phyloP scores from a whole-genome alignment of 1,139 yeast species.

The Blastobotrys buckinghamii region DNA sequence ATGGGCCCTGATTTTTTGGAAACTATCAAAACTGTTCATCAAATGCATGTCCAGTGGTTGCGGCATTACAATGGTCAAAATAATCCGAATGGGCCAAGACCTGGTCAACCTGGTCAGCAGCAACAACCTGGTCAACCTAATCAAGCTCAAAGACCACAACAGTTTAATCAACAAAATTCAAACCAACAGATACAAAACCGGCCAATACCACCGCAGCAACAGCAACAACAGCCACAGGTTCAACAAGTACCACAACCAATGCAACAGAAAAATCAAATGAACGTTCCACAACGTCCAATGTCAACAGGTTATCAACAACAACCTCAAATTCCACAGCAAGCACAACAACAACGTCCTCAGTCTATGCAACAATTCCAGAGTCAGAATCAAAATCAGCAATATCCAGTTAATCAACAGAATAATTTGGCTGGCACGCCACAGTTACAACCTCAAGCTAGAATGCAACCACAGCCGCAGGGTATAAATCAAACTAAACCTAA shows the following conservation, averaged over 20 bases:
- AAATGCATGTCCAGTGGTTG: slow-evolving; percentile 48
- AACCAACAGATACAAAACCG: slow-evolving; percentile 18
- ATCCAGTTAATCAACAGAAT: slow-evolving; percentile 2
- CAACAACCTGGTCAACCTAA: slow-evolving; percentile 17
- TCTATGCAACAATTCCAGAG: slow-evolving; percentile 5
- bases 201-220: slow-evolving; percentile 11
- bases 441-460: slow-evolving; percentile 15
- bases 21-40: slow-evolving; percentile 54
- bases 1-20: slow-evolving; percentile 49
- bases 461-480: slow-evolving; percentile 12
- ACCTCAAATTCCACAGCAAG: slow-evolving; percentile 18
- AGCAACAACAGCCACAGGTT: slow-evolving; percentile 4
- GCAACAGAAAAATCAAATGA: too few species aligned
- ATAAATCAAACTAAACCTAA: too few species aligned
- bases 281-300: neutral
- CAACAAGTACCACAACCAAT: slow-evolving; percentile 20
- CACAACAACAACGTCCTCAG: slow-evolving; percentile 16
- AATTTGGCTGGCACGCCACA: slow-evolving; percentile 5
- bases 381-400: slow-evolving; percentile 1
- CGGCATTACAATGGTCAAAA: too few species aligned
- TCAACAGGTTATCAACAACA: slow-evolving; percentile 18
- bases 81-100: too few species aligned
- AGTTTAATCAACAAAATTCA: neutral
- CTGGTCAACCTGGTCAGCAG: slow-evolving; percentile 14
- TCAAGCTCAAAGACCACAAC: slow-evolving; percentile 14